Base-by-base conservation (phyloP, 2,329 filamentous ascomycete genomes). In the Colletotrichum sp. region DNA sequence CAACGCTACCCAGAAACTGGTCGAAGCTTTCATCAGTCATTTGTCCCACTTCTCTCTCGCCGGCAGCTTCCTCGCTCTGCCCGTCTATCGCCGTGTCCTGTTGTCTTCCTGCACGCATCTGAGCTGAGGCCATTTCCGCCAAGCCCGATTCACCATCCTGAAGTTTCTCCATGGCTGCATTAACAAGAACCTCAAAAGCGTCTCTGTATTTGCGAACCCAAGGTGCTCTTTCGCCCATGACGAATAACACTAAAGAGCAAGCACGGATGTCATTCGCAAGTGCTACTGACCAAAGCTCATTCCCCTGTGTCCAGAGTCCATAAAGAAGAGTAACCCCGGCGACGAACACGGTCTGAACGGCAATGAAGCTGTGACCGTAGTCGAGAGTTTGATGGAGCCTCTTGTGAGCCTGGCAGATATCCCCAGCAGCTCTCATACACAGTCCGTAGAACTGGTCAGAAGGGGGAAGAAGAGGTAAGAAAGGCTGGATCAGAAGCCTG, bases 401-500 rank as follows among this genome's bases (percentile, higher is more conserved):
- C 75, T 86, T 87, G 78, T 86, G 85, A 3, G 84, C 82, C 73
- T 86, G 85, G 77, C 85, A 87, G 30, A 87, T 83, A 30, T 84
- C 82, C 6, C 85, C 86, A 10, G 85, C 84, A 3, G 85, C 84
- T 7, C 82, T 78, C 36, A 86, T 78, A 72, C 85, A 86, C 5
- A 87, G 86, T 15, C 84, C 83, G 73, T 89, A 88, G 73, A 87
- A 88, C 1, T 86, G 86, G 77, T 89, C 88, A 8, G 84, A 82
- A 5, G 87, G 83, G 6, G 85, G 83, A 8, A 90, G 81, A 18
- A 88, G 83, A 3, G 86, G 84, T 2, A 90, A 80, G 71, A 90
- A 90, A 3, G 88, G 88, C 68, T 90, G 88, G 22, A 90, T 84
- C 2, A 90, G 81, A 16, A 89, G 83, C n/a, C 88, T 84, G 2